Conservation (phyloP, 2,329 filamentous ascomycete genomes). For the Penicillium sp. region DNA sequence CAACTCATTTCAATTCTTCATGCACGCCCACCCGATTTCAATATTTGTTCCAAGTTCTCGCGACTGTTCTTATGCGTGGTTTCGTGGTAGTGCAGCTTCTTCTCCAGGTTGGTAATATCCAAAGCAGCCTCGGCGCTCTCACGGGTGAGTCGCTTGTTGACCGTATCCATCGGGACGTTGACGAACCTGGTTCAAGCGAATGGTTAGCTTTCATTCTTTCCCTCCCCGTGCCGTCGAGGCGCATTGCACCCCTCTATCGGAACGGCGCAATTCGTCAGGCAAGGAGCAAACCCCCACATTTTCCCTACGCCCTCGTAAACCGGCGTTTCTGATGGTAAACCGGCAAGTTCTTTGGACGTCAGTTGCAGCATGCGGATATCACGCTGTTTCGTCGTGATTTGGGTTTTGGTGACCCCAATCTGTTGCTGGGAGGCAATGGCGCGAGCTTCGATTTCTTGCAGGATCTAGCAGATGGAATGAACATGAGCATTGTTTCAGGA, state of each 20-base stretch:
- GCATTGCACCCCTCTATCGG: too few relatives aligned
- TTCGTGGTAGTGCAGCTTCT: constrained; percentile 88
- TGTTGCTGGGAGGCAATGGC: constrained; percentile 86
- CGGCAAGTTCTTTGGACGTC: constrained; percentile 75
- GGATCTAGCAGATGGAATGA: constrained; percentile 53
- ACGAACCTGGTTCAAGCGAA: constrained; percentile 65
- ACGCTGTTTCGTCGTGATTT: constrained; percentile 78
- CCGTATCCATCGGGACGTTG: constrained; percentile 62
- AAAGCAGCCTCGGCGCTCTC: constrained; percentile 70
- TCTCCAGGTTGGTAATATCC: constrained; percentile 74
- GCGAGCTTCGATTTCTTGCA: constrained; percentile 90
- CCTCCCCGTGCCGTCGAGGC: neutral
- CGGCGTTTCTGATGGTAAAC: constrained; percentile 66
- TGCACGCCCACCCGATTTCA: constrained; percentile 51
- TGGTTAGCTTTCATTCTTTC: neutral
- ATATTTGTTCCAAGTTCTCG: constrained; percentile 83
- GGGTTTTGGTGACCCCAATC: constrained; percentile 75
- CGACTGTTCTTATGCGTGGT: constrained; percentile 93
- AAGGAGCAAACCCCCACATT: constrained; percentile 59
- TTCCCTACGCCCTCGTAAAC: constrained; percentile 96
- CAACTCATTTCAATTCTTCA: constrained; percentile 8
- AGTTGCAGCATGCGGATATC: constrained; percentile 85
- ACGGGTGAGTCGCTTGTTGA: constrained; percentile 68
- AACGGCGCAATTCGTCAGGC: too few relatives aligned
- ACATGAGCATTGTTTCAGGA: constrained; percentile 6